Evolutionary conservation across 2,329 filamentous ascomycete species (phyloP).

Genomic region (Lachnellula cervina): DNA sequence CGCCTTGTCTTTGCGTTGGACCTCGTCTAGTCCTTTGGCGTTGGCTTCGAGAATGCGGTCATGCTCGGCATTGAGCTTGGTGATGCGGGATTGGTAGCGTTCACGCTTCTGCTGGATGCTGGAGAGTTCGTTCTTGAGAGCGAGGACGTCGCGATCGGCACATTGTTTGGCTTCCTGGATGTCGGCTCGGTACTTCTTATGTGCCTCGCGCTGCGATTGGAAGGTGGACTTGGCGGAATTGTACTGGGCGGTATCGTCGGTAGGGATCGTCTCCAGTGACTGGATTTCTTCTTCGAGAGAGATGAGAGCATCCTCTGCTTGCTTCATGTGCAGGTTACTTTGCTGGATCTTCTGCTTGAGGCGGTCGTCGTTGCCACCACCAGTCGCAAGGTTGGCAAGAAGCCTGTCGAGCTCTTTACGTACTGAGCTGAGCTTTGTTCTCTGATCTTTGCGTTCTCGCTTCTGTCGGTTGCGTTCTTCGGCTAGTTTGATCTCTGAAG

Average conservation of each 20-base stretch:
- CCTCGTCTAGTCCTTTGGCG: slow-evolving; percentile 44
- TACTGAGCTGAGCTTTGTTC: slow-evolving; percentile 59
- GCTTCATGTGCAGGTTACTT: slow-evolving; percentile 68
- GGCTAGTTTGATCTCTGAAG: slow-evolving; percentile 63
- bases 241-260: slow-evolving; percentile 51
- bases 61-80: slow-evolving; percentile 68
- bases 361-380: slow-evolving; percentile 71
- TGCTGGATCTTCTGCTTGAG: slow-evolving; percentile 70
- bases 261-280: slow-evolving; percentile 58
- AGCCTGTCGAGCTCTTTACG: slow-evolving; percentile 71
- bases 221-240: slow-evolving; percentile 53
- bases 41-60: slow-evolving; percentile 66
- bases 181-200: slow-evolving; percentile 40
- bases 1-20: slow-evolving; percentile 29
- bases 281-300: slow-evolving; percentile 57
- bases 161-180: slow-evolving; percentile 59
- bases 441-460: slow-evolving; percentile 69
- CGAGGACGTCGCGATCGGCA: slow-evolving; percentile 58
- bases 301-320: slow-evolving; percentile 53
- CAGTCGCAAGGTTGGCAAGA: slow-evolving; percentile 59
- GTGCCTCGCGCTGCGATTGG: slow-evolving; percentile 43
- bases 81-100: slow-evolving; percentile 65
- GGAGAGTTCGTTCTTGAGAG: slow-evolving; percentile 59
- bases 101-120: slow-evolving; percentile 64
- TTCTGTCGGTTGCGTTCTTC: slow-evolving; percentile 68